Base-by-base conservation (phyloP, 371 early-diverging fungal species). In the Encephalitozoon intestinalis region DNA sequence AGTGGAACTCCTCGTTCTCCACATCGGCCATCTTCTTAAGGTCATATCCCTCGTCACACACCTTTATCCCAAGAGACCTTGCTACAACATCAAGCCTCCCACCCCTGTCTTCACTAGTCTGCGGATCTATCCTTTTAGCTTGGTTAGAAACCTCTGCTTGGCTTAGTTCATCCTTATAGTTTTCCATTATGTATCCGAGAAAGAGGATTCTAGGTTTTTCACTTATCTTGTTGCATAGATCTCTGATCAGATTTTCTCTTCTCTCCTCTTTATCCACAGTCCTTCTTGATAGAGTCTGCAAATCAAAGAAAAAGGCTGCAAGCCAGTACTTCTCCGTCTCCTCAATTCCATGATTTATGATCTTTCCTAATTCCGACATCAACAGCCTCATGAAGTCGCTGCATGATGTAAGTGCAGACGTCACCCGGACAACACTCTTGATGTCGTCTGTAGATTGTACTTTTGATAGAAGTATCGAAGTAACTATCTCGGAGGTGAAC, bases 401-500 rank as follows among this genome's bases (percentile, higher is more conserved):
- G 63, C 63, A 53, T 58, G 41, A 43, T 31, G 30, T 3, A 54
- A 58, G 63, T 43, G 63, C 51, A 15, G 70, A 70, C 18, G 63
- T 30, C 2, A 70, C 50, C 2, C 70, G 46, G 0, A 70, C 63
- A 26, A 70, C 41, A 41, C 58, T 70, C 34, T 70, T 70, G 5
- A 70, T 70, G 26, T 70, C 70, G 6, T 70, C 58, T 11, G 11
- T 15, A 23, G 23, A 51, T 18, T 25, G 15, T 12, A 51, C 25
- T 26, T 58, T 53, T 8, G 44, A 2, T 12, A 21, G 30, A 26
- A 79, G 46, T 11, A 79, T 11, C n/a, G 58, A 58, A 21, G 67
- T 12, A 6, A 67, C 34, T 18, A 79, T 79, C 37, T 79, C 79
- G 12, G 64, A 46, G 46, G 39, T 63, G 39, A 79, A 79, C 39